Evolutionary conservation across 306 rosid species (phyloP).

Genomic region (Vigna nakashimae): DNA sequence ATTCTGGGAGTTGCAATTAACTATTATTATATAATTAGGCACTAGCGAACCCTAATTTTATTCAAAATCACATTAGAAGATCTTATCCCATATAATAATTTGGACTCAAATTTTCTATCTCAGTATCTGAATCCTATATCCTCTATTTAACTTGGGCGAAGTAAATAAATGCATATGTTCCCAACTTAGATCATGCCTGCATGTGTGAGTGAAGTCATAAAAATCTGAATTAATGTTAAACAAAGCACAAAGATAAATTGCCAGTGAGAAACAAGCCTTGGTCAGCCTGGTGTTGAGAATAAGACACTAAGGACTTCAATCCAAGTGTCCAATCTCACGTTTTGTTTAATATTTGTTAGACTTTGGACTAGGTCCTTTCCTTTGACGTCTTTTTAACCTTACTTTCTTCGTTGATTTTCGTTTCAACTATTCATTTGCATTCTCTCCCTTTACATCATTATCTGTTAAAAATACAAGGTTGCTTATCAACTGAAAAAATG

Average conservation of each 20-base stretch:
- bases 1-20: constrained; percentile 37
- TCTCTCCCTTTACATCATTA: background rate
- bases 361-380: constrained; percentile 33
- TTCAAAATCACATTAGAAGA: constrained; percentile 24
- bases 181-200: constrained; percentile 47
- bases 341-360: constrained; percentile 43
- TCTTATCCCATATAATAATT: constrained; percentile 27
- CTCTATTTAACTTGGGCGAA: background rate
- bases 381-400: constrained; percentile 4
- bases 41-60: constrained; percentile 31
- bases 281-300: constrained; percentile 39
- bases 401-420: constrained; percentile 45
- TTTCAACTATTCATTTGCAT: constrained; percentile 28
- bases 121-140: background rate
- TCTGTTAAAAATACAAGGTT: constrained; percentile 35
- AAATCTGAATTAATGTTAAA: constrained; percentile 41
- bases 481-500: constrained; percentile 45
- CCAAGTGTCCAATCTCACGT: constrained; percentile 13
- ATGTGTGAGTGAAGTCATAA: constrained; percentile 45
- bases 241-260: constrained; percentile 49
- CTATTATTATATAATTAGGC: background rate
- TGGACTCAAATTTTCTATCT: background rate
- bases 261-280: constrained; percentile 48
- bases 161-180: constrained; percentile 29
- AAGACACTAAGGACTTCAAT: constrained; percentile 16